A percentile compares a stretch with the other conserved stretches of the same genome.
Conservation (phyloP, 257 asterid species). For the Perilla frutescens region DNA sequence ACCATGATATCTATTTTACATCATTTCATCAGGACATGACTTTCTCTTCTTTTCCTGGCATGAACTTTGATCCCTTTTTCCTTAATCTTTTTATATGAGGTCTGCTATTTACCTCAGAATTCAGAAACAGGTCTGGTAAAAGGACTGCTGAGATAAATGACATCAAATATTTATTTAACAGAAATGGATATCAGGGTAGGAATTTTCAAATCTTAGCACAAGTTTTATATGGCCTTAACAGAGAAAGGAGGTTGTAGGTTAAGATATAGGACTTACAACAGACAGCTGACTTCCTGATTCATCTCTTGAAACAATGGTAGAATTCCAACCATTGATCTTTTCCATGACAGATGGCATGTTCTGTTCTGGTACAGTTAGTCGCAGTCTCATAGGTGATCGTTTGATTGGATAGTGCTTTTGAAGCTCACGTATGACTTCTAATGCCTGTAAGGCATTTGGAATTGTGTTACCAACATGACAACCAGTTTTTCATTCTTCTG, state of each 20-base stretch:
- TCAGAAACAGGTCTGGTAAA: no score
- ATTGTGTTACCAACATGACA: conserved; percentile 13
- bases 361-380: conserved; percentile 66
- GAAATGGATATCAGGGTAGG: no score
- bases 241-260: conserved; percentile 4
- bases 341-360: conserved; percentile 56
- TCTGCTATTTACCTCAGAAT: no score
- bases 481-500: background rate
- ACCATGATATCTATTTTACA: no score
- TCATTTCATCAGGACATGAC: no score
- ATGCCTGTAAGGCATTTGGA: conserved; percentile 58
- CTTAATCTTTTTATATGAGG: no score
- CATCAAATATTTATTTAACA: no score
- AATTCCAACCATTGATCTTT: conserved; percentile 67
- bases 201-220: background rate
- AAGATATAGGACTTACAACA: conserved; percentile 58
- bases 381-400: conserved; percentile 90
- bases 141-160: no score
- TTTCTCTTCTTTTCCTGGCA: no score
- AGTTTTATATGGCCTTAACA: conserved; percentile 5
- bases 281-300: conserved; percentile 68
- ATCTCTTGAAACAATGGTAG: conserved; percentile 63
- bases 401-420: conserved; percentile 88
- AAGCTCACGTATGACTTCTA: conserved; percentile 93
- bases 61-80: no score